These are phyloP conservation scores for Teunomyces aglyptinius DNA, from an alignment of 805 yeast genomes.

Conservation along the genomic window DNA sequence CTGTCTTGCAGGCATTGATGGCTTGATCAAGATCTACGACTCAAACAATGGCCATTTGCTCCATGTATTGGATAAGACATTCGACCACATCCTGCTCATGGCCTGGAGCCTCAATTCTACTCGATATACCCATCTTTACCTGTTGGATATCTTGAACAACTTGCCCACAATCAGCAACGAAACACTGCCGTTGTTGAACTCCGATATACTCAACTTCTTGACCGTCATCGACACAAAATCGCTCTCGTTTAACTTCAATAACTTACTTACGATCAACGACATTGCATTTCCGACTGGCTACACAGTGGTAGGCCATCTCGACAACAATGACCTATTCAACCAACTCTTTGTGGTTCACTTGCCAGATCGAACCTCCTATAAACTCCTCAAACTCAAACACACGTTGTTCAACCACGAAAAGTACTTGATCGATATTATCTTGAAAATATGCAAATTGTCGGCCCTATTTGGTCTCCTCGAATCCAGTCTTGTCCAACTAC, in stretches of 20 bases:
- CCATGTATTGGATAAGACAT: constrained; percentile 16
- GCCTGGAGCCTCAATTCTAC: constrained; percentile 13
- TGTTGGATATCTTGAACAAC: constrained; percentile 25
- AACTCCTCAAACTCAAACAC: constrained; percentile 16
- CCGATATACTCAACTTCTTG: constrained; percentile 21
- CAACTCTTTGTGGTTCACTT: constrained; percentile 26
- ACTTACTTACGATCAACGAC: constrained; percentile 26
- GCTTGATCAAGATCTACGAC: constrained; percentile 42
- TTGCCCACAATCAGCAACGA: constrained; percentile 36
- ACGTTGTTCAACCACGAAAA: constrained; percentile 9
- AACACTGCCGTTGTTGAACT: constrained; percentile 9
- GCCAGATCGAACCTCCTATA: neutral
- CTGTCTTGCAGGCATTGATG: constrained; percentile 46
- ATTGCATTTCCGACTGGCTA: constrained; percentile 19
- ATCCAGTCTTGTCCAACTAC: constrained; percentile 18
- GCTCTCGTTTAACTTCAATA: constrained; percentile 32
- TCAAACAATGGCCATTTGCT: constrained; percentile 46
- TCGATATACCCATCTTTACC: constrained; percentile 22
- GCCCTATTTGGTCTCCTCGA: constrained; percentile 24
- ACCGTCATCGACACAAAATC: constrained; percentile 21
- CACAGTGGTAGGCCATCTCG: constrained; percentile 16
- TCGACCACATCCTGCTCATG: constrained; percentile 17
- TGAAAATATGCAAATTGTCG: constrained; percentile 23
- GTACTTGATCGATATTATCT: constrained; percentile 21
- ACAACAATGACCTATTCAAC: constrained; percentile 21